Conservation (phyloP, 2,329 filamentous ascomycete species). For the Fusarium neocosmosporiellum region DNA sequence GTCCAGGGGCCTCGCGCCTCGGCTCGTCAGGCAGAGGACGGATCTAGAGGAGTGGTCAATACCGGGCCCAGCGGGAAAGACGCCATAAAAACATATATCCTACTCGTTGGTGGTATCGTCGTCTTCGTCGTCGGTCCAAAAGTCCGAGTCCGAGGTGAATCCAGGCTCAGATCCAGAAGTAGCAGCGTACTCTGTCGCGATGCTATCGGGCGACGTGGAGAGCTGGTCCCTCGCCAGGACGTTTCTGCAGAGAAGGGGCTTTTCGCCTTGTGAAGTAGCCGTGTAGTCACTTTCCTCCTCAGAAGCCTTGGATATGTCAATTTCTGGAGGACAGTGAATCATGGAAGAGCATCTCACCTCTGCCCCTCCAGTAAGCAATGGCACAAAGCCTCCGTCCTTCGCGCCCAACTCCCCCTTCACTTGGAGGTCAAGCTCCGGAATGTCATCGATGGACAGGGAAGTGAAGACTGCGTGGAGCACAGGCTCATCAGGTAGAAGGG, state of each 20-base stretch:
- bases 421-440: constrained; percentile 5
- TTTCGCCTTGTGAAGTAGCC: neutral
- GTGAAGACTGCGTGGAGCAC: neutral
- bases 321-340: constrained; percentile 2
- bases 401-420: neutral
- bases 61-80: neutral
- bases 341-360: constrained; percentile 10
- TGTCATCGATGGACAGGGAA: neutral
- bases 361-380: neutral
- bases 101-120: constrained; percentile 39
- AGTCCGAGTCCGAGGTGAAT: constrained; percentile 34
- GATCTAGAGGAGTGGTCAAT: constrained; percentile 20
- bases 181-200: constrained; percentile 20
- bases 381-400: neutral
- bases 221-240: neutral
- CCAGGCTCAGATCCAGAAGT: constrained; percentile 38
- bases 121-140: constrained; percentile 36
- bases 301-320: neutral
- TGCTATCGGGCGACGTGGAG: constrained; percentile 5
- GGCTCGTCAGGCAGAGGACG: constrained; percentile 23
- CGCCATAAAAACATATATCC: neutral
- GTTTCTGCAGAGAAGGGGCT: constrained; percentile 8
- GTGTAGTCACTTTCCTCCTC: neutral
- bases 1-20: constrained; percentile 12
- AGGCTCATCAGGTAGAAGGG: neutral